Evolutionary conservation across 306 rosid species (phyloP).

Genomic region (Prunus dulcis): DNA sequence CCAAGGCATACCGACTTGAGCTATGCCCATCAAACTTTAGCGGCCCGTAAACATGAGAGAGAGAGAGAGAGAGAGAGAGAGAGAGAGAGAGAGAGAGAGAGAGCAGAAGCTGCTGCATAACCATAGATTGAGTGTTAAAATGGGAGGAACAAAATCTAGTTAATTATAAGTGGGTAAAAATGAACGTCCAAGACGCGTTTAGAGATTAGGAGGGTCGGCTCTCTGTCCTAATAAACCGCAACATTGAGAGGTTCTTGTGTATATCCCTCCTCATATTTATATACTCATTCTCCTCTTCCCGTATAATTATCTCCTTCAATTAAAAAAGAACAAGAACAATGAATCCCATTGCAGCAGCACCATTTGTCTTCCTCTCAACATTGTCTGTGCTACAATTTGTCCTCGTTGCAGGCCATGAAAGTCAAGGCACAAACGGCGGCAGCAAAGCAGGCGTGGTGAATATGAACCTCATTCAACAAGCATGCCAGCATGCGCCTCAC

Average conservation of each 20-base stretch:
- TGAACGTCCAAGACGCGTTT: neutral
- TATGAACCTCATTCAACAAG: constrained; percentile 7
- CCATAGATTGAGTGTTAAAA: neutral
- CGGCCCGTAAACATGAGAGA: too few species aligned
- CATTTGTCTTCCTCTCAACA: constrained; percentile 12
- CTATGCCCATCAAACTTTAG: too few species aligned
- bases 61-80: too few species aligned
- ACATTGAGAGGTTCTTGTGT: constrained; percentile 4
- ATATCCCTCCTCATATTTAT: constrained; percentile 2
- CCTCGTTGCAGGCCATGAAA: neutral
- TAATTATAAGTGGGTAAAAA: neutral
- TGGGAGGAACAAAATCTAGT: neutral
- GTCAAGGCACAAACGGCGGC: neutral
- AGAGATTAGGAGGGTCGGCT: neutral
- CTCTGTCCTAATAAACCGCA: neutral
- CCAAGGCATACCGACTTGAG: too few species aligned
- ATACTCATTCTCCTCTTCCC: neutral
- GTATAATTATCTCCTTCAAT: neutral
- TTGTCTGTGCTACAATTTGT: constrained; percentile 19
- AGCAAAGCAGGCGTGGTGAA: neutral
- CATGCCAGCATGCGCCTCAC: constrained; percentile 16
- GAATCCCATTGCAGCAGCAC: constrained; percentile 21
- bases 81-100: too few species aligned
- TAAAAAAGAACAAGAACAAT: constrained; percentile 7
- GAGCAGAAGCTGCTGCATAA: neutral